Base-by-base conservation (phyloP, 2,329 filamentous ascomycete genomes). In the Ophiosphaerella herpotricha region DNA sequence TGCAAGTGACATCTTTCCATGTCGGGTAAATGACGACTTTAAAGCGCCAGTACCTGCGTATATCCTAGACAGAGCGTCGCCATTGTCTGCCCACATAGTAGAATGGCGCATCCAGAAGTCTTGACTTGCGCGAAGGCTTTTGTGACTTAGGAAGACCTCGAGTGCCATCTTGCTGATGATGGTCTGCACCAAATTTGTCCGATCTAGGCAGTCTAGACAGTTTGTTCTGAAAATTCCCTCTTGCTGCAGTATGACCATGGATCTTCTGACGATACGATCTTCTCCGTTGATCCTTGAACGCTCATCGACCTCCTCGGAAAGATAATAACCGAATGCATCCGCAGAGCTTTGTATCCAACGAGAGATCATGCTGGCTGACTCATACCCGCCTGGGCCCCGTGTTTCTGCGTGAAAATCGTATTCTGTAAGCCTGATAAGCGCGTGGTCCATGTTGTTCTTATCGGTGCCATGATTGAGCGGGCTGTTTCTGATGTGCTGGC, bases 371-470 rank as follows among this genome's bases (percentile, higher is more conserved):
- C 83, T 87, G n/a, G 93, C 94, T 48, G 90, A 91, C 70, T 96
- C 91, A 68, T 97, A 97, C 3, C 93, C 93, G 48, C 84, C 83
- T 1, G 90, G 88, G 0, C 89, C 90, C 64, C 89, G 89, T 1
- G 94, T 96, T 72, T 97, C 91, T 3, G 92, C 93, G 68, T 97
- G 92, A 52, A 99, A 97, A 73, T 99, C 94, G 68, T 94, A 99
- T 66, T 96, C 90, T 1, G 93, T 96, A 51, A 88, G 83, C 55
- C 84, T 83, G 26, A 97, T 75, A 33, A 97, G 80, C 40, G 88
- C 84, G 64, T 93, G 90, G 52, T 91, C 89, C 37, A 52, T 75
- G 2, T 81, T 66, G 8, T 63, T 79, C 24, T 79, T 78, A 32
- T 82, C 79, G 16, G 81, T 82, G 6, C 77, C 81, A 21, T 77